These are phyloP conservation scores for Lachnellula willkommii DNA, from an alignment of 2,329 filamentous ascomycete species.

Conservation along the genomic window DNA sequence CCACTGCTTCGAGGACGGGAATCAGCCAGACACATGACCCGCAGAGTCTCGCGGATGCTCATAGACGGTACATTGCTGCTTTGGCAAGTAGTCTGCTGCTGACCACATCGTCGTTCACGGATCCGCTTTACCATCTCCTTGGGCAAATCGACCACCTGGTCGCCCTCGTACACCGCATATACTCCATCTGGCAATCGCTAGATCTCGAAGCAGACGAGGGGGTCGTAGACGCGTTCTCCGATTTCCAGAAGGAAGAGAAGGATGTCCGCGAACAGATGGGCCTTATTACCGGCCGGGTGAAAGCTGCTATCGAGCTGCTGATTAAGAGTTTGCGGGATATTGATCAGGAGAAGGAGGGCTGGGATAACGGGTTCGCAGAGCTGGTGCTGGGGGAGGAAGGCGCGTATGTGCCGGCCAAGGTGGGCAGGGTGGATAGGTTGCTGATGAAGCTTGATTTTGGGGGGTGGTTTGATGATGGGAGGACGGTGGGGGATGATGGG, in stretches of 20 bases:
- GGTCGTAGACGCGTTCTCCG: constrained; percentile 68
- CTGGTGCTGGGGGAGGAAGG: constrained; percentile 38
- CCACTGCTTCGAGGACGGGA: constrained; percentile 19
- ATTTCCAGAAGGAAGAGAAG: constrained; percentile 66
- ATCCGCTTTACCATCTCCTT: constrained; percentile 60
- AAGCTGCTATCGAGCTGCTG: constrained; percentile 59
- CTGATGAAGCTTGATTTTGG: constrained; percentile 79
- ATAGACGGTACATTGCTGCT: constrained; percentile 68
- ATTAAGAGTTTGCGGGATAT: constrained; percentile 54
- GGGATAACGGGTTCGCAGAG: constrained; percentile 32
- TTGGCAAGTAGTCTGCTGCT: constrained; percentile 64
- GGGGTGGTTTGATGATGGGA: constrained; percentile 29
- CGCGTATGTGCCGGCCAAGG: constrained; percentile 63
- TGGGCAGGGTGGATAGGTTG: constrained; percentile 76
- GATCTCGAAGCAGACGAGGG: constrained; percentile 80
- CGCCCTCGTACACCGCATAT: constrained; percentile 68
- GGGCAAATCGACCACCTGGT: constrained; percentile 76
- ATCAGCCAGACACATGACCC: constrained; percentile 59
- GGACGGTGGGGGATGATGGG: constrained; percentile 1
- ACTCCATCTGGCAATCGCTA: constrained; percentile 68
- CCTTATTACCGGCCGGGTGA: constrained; percentile 58
- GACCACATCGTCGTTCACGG: constrained; percentile 57
- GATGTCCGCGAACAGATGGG: constrained; percentile 62
- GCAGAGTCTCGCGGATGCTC: constrained; percentile 74
- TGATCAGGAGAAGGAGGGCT: constrained; percentile 35